phyloP scores from a whole-genome alignment of 108 stramenopile genomes.

The Parmales sp. region DNA sequence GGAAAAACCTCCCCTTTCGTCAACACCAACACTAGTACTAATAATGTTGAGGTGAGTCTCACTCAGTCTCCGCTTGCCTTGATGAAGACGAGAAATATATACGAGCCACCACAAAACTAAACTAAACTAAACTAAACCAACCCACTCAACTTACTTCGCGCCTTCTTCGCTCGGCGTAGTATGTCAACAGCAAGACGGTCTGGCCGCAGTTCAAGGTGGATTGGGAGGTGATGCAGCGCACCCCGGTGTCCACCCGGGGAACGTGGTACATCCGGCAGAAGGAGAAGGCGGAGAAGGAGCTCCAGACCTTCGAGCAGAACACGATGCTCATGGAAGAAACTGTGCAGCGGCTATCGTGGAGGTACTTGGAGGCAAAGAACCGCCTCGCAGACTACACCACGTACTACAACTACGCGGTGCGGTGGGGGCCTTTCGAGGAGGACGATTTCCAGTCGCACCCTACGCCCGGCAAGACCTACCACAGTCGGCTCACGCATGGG shows the following conservation, averaged over 20 bases:
- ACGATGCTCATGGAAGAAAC: conserved; percentile 8
- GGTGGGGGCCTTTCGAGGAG: background rate
- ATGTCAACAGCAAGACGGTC: background rate
- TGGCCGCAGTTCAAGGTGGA: conserved; percentile 2
- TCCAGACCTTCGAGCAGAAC: background rate
- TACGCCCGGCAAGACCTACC: background rate
- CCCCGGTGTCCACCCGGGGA: background rate
- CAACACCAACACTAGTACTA: too few species aligned
- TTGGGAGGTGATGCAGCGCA: background rate
- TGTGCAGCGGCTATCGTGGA: conserved; percentile 1
- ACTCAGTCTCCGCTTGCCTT: too few species aligned
- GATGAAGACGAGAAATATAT: too few species aligned
- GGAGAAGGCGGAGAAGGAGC: conserved; percentile 2
- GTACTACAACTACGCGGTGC: background rate
- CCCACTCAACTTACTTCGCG: too few species aligned
- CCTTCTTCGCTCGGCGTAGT: too few species aligned
- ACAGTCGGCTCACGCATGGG: background rate
- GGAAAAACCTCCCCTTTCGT: too few species aligned
- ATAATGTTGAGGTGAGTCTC: too few species aligned
- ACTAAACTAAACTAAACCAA: too few species aligned
- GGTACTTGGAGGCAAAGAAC: conserved; percentile 4
- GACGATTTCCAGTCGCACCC: background rate
- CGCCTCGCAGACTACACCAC: background rate
- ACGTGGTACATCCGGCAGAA: background rate
- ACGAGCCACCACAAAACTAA: too few species aligned